Base-by-base conservation (phyloP, 2,329 filamentous ascomycete species). In the Beauveria sp. region DNA sequence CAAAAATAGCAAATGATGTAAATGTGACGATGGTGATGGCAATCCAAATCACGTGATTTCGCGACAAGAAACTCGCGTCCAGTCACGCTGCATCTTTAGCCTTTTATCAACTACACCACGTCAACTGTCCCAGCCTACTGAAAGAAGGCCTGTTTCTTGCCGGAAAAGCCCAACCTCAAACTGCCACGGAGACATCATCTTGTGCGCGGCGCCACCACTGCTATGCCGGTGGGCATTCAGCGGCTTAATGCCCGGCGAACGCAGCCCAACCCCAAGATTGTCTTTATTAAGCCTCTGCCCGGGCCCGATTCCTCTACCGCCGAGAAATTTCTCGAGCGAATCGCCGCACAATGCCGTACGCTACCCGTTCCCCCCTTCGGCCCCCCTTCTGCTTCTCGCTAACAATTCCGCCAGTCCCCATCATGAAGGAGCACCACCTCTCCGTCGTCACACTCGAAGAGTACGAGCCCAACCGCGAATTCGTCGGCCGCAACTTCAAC, bases 401-500 rank as follows among this genome's bases (percentile, higher is more conserved):
- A n/a, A 41, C 53, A 40, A 6, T 8, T 4, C 3, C 12, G 3
- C 5, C 60, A 84, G 82, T 82, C 26, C 91, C 91, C 1, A 79
- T 91, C 53, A 90, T 90, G 86, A 83, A 81, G 67, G 80, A 84
- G 47, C 76, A 90, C 65, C 76, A 84, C 68, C 77, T 91, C 26
- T 82, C 80, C 30, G 82, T 90, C 55, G 87, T 83, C 70, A 83
- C 86, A 1, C 79, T 96, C 0, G 91, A 96, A 72, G 91, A 96
- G 70, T 91, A 90, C 70, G 85, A 88, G 60, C 85, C 88, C 2
- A 96, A 96, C 68, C 77, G 77, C 47, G 90, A 96, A 72, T 96
- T 96, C 68, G 86, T 91, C 46, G 91, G 91, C 3, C 88, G 91
- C 60, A 96, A 96, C 70, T 96, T 96, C 79, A 96, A 96, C 67